Evolutionary conservation across 2,329 filamentous ascomycete species (phyloP), one percentile per base, ranked within the genome.

Genomic region (Fusarium sp.): DNA sequence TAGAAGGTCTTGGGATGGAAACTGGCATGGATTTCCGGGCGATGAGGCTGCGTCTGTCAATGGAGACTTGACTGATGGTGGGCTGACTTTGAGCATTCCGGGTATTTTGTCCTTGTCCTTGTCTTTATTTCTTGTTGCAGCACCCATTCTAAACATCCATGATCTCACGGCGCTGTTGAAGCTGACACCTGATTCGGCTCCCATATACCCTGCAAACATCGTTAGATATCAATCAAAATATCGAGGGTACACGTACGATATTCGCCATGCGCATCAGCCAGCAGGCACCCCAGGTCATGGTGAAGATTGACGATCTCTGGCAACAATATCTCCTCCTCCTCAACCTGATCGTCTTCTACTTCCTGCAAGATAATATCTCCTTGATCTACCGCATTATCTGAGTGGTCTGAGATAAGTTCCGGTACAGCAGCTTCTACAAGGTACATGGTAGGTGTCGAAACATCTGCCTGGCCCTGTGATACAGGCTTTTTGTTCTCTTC

Each of bases 291-390:
- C 1, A 54, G 32, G n/a, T 54, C 37, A 18, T 54, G 37, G 1
- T 54, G 52, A 0, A 54, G 27, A n/a, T 45, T 45, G 2, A 54
- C 52, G 2, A 54, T 54, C n/a, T 54, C 52, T 6, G 52, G 52
- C 1, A 54, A 11, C 1, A 54, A 6, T 13, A 54, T 44, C 2
- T 54, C 50, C 7, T 42, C 18, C 8, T 54, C 18, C 6, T 54
- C 15, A 1, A 2, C 7, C 13, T 18, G n/a, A 11, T 2, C 6
- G 7, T 23, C 11, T 5, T 32, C 37, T 23, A 15, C 13, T 0
- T 41, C 35, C 0, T 30, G 35, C 3, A 54, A 1, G 0, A 44
- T 3, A 5, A 4, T 2, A 9, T 18, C 7, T 0, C 17, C 37
- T 12, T 23, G 37, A 7, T 54, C 37, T 6, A 44, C 2, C 1